Base-by-base conservation (phyloP, 192 early-diverging fungal species). In the Podila horticola region DNA sequence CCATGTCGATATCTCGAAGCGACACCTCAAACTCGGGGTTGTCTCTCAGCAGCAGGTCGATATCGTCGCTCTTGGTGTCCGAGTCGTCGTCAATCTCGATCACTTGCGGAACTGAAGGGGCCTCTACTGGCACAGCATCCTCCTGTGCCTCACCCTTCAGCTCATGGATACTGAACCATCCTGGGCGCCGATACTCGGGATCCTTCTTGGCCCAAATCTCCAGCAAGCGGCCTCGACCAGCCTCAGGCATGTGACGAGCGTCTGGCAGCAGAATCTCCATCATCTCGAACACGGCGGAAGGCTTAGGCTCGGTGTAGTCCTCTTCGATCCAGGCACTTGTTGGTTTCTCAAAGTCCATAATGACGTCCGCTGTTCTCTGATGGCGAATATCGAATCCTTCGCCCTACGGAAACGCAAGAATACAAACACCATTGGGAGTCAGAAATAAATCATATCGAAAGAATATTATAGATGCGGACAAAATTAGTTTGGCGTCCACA, bases 361-460 rank as follows among this genome's bases (percentile, higher is more conserved):
- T 83, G n/a, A 90, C 89, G 74, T 90, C 89, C 6, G 89, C 82
- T 6, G 89, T 83, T 20, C 89, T 75, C 68, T 90, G 89, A 75
- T 90, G 89, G 20, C 89, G 74, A 45, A 90, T 71, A 41, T 90
- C 89, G 60, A 88, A 86, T 0, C 85, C 84, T n/a, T 90, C 89
- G 15, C 89, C 89, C 69, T 82, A 58, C 24, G 13, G 26, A 8
- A 8, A 51, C 28, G 36, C 28, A 51, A 30, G 9, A 63, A 13
- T 6, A 41, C 34, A 15, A 66, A 36, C 20, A 30, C 29, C 26
- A 13, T 38, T 8, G 15, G 28, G 30, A 67, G 20, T 29, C 26
- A 38, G 10, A 69, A 13, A 48, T 50, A 29, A 30, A 20, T 15
- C 9, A 41, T 11, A 1, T 2, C 3, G 41, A 45, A 17, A 15